Evolutionary conservation across 2,329 filamentous ascomycete genomes (phyloP).

Genomic region (Periconia macrospinosa): DNA sequence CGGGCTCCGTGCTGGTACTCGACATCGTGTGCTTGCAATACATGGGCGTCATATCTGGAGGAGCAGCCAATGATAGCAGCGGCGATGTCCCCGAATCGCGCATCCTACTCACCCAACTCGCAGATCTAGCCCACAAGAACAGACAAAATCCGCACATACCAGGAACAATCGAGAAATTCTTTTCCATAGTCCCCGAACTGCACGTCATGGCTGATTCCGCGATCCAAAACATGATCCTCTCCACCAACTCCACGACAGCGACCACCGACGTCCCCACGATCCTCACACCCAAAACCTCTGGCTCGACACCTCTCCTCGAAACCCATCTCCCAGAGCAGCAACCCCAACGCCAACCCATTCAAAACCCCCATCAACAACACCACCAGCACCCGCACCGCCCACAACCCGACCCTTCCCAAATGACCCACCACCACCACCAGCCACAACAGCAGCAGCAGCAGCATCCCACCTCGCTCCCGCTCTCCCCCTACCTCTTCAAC

Average conservation of each 20-base stretch:
- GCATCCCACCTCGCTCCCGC: not conserved
- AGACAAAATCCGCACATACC: slow-evolving; percentile 39
- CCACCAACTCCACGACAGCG: not conserved
- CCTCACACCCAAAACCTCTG: not conserved
- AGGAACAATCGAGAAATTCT: slow-evolving; percentile 43
- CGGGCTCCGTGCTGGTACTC: slow-evolving; percentile 43
- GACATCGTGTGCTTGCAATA: slow-evolving; percentile 35
- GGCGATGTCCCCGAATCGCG: slow-evolving; percentile 31
- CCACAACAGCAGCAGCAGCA: too few relatives aligned
- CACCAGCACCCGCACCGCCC: not conserved
- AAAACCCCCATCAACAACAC: not conserved
- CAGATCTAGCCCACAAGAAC: slow-evolving; percentile 36
- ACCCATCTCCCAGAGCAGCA: not conserved
- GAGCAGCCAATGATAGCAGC: slow-evolving; percentile 1
- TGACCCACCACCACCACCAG: not conserved
- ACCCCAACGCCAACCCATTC: not conserved
- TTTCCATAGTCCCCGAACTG: slow-evolving; percentile 40
- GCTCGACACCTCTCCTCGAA: not conserved
- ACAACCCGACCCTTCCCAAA: not conserved
- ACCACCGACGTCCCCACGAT: not conserved
- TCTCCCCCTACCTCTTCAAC: slow-evolving; percentile 20
- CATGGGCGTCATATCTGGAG: not conserved
- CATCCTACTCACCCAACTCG: slow-evolving; percentile 38
- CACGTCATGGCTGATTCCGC: slow-evolving; percentile 36
- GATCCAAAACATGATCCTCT: slow-evolving; percentile 3